phyloP scores from a whole-genome alignment of 148 eudicot species.

The Rhododendron ferrugineum region DNA sequence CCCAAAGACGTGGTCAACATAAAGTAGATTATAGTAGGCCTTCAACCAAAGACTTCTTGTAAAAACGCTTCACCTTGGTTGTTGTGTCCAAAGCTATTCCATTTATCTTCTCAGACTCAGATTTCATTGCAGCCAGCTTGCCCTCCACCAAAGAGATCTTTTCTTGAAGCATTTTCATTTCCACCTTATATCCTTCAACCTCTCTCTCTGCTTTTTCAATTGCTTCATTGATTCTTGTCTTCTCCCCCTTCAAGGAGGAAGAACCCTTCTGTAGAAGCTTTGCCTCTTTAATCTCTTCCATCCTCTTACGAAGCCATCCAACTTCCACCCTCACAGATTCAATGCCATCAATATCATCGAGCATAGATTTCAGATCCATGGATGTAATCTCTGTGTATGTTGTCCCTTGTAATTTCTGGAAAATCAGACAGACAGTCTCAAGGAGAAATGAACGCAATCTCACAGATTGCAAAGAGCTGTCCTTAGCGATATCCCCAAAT shows the following conservation, averaged over 20 bases:
- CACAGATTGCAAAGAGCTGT: not conserved
- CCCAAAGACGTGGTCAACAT: not conserved
- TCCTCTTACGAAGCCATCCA: slow-evolving; percentile 1
- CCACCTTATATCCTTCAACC: not conserved
- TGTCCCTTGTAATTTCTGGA: not conserved
- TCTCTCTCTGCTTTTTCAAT: not conserved
- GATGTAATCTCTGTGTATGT: not conserved
- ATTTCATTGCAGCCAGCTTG: not conserved
- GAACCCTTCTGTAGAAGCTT: not conserved
- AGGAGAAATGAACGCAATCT: not conserved
- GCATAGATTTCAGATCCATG: not conserved
- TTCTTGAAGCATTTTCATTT: slow-evolving; percentile 5
- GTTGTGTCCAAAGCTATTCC: not conserved
- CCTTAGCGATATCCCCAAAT: slow-evolving; percentile 4
- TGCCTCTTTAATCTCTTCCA: slow-evolving; percentile 6
- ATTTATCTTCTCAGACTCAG: not conserved
- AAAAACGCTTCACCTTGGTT: not conserved
- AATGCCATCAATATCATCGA: not conserved
- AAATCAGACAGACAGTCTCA: not conserved
- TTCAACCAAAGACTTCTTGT: not conserved
- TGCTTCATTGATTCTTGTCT: not conserved
- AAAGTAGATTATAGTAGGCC: not conserved
- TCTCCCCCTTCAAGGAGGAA: slow-evolving; percentile 3
- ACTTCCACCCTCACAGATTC: not conserved
- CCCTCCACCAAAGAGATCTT: not conserved